These are phyloP conservation scores for Pseudogymnoascus sp. DNA, from an alignment of 2,329 filamentous ascomycete species.

Conservation along the genomic window DNA sequence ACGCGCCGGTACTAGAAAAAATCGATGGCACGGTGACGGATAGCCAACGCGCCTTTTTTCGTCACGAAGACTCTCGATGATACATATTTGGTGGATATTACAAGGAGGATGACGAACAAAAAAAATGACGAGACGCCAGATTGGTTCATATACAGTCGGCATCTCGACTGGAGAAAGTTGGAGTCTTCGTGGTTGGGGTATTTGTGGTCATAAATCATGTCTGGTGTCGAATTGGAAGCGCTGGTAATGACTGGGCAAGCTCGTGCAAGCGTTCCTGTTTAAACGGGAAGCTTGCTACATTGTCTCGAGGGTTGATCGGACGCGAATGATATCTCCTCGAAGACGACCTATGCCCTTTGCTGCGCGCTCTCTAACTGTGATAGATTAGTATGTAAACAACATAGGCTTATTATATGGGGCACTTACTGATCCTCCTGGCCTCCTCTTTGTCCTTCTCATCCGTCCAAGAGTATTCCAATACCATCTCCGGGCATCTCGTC, in stretches of 20 bases:
- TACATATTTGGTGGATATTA: background rate
- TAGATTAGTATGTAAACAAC: background rate
- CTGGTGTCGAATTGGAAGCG: background rate
- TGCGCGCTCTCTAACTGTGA: slow-evolving; percentile 5
- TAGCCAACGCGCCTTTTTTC: background rate
- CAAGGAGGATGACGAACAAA: background rate
- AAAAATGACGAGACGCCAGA: background rate
- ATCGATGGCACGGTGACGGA: background rate
- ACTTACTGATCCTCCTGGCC: background rate
- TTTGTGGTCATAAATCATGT: slow-evolving; percentile 1
- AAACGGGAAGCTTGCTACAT: background rate
- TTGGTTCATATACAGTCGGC: slow-evolving; percentile 2
- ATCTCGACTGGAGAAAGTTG: background rate
- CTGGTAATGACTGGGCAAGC: background rate
- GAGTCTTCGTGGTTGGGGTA: background rate
- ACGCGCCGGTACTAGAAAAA: background rate
- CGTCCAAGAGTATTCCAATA: slow-evolving; percentile 2
- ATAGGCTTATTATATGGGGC: background rate
- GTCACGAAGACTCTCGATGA: background rate
- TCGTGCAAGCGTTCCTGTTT: background rate
- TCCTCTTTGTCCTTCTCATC: background rate
- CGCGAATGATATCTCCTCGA: background rate
- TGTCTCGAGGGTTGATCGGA: background rate
- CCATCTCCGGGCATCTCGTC: background rate
- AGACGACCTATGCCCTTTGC: background rate